A percentile compares a stretch with the other conserved stretches of the same genome.
phyloP scores from a whole-genome alignment of 1,139 yeast species.

The Hyphopichia wangnamkhiaoensis region DNA sequence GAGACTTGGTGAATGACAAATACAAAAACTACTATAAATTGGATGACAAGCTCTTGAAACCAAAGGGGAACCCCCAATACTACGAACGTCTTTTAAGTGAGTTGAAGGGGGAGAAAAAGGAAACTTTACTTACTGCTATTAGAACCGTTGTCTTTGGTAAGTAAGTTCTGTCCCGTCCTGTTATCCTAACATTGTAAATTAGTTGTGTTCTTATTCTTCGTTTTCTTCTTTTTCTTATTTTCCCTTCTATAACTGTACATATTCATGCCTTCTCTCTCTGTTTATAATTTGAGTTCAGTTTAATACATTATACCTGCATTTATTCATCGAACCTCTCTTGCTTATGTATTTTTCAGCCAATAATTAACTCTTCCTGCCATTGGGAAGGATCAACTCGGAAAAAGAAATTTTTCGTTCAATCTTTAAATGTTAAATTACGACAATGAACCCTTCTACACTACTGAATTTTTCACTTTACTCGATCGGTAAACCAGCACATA shows the following conservation, averaged over 20 bases:
- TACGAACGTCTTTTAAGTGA: slow-evolving; percentile 71
- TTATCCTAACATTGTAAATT: background rate
- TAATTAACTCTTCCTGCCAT: too few relatives aligned
- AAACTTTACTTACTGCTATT: slow-evolving; percentile 61
- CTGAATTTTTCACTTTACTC: too few relatives aligned
- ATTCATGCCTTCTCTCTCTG: too few relatives aligned
- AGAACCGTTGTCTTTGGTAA: slow-evolving; percentile 72
- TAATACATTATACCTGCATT: too few relatives aligned
- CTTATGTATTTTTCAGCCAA: too few relatives aligned
- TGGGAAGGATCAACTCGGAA: too few relatives aligned
- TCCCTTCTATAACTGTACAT: background rate
- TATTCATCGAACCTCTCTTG: too few relatives aligned
- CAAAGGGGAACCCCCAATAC: slow-evolving; percentile 82
- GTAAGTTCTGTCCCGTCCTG: slow-evolving; percentile 20
- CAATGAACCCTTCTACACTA: too few relatives aligned
- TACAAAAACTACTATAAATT: slow-evolving; percentile 63
- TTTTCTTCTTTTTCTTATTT: background rate
- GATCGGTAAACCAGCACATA: too few relatives aligned
- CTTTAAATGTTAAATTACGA: too few relatives aligned
- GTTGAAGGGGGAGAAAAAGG: slow-evolving; percentile 72
- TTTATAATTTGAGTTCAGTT: too few relatives aligned
- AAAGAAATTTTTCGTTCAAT: too few relatives aligned
- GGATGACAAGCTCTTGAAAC: slow-evolving; percentile 66
- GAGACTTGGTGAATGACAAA: slow-evolving; percentile 60
- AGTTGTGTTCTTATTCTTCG: background rate